Evolutionary conservation across 2,329 filamentous ascomycete genomes (phyloP).

Genomic region (Cladosporium sp.): DNA sequence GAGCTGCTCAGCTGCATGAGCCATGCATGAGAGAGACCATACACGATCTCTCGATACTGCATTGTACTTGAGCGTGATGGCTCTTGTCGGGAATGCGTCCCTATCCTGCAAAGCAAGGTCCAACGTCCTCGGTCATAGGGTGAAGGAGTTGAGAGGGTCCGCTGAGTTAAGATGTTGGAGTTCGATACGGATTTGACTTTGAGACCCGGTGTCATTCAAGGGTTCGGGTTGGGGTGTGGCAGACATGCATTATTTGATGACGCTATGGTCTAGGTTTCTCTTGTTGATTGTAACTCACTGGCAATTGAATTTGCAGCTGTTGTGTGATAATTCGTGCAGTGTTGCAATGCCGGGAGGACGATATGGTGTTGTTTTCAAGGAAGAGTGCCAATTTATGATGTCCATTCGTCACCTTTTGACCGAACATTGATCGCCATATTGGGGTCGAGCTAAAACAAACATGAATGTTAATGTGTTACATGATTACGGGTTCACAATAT

Average conservation of each 20-base stretch:
- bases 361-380: background rate
- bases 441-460: background rate
- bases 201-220: background rate
- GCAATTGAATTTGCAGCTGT: background rate
- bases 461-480: background rate
- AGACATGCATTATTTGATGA: background rate
- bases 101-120: too few relatives aligned
- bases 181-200: background rate
- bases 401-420: background rate
- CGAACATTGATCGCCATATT: fast-evolving
- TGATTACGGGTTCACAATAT: background rate
- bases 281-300: background rate
- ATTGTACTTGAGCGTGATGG: background rate
- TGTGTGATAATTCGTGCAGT: background rate
- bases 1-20: background rate
- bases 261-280: background rate
- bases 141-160: too few relatives aligned
- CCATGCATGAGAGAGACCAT: background rate
- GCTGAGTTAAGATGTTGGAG: too few relatives aligned
- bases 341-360: background rate
- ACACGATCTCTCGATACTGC: background rate
- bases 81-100: background rate
- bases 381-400: background rate
- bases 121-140: too few relatives aligned
- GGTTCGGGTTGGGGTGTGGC: background rate